Evolutionary conservation across 164 flowering plant species (phyloP).

Genomic region (Brasenia schreberi): DNA sequence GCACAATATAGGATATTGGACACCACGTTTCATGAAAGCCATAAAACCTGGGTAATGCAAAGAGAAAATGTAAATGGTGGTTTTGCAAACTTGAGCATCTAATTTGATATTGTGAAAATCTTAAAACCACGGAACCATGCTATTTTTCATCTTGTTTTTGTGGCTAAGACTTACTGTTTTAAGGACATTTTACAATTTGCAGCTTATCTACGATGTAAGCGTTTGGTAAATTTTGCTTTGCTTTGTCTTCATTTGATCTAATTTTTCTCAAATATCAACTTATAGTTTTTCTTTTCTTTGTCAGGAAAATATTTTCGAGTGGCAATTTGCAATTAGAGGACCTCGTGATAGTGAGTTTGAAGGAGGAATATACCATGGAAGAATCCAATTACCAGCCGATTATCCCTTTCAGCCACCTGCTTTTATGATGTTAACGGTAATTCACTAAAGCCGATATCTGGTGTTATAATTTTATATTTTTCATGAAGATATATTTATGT

Average conservation of each 20-base stretch:
- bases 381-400: conserved; percentile 87
- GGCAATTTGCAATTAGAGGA: conserved; percentile 97
- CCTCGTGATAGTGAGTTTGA: conserved; percentile 85
- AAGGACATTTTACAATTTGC: no score
- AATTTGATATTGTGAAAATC: no score
- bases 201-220: no score
- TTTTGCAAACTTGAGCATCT: no score
- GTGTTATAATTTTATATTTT: no score
- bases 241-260: neutral
- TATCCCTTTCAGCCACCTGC: conserved; percentile 96
- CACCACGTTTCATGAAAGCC: no score
- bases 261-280: neutral
- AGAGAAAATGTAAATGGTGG: no score
- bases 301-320: conserved; percentile 96
- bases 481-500: neutral
- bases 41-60: no score
- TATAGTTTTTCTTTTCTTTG: neutral
- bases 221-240: neutral
- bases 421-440: conserved; percentile 84
- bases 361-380: conserved; percentile 95
- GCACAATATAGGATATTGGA: no score
- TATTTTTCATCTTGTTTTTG: no score
- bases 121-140: no score
- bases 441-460: neutral
- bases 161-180: no score